Evolutionary conservation across 768 basidiomycete species (phyloP), one percentile per base, ranked within the genome.

Genomic region (Lepiota subincarnata): DNA sequence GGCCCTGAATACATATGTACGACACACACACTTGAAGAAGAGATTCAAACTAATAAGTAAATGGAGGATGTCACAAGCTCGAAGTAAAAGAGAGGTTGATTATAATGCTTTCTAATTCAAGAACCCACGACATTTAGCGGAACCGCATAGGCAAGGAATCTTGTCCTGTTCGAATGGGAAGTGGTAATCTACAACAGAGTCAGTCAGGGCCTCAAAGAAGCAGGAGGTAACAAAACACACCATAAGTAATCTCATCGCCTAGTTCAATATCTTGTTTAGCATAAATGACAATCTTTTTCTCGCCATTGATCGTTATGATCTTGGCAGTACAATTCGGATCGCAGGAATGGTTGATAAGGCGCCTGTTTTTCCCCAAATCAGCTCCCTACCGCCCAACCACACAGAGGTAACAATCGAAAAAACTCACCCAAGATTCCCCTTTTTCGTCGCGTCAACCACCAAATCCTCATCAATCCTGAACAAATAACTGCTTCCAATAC

Each of bases 161-260:
- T 96, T 95, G 75, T 95, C 93, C 70, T 97, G 92, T 73, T 99
- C 97, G 66, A 97, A 89, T 40, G 97, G 96, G 76, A 99, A 99
- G 71, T 98, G 95, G 72, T 99, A 99, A 75, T 99, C 94, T 94
- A 64, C 4, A 24, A 43, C 8, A 26, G 49, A 52, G 20, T 20
- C 2, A 48, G 34, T 28, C 16, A 11, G 40, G 13, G 43, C 0
- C 10, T 46, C 8, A n/a, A n/a, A n/a, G 3, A 22, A 26, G 13
- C 51, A 12, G 4, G 34, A 31, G 24, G 57, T 48, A n/a, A 35
- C 31, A n/a, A 24, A 24, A 73, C 86, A 52, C 60, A 92, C 90
- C 92, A 73, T 97, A 96, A 48, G 95, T 97, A 64, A 98, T 96
- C 73, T 99, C 97, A 64, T 97, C 94, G 48, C 97, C 97, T 19